Base-by-base conservation (phyloP, 1,139 yeast genomes). In the Spathaspora sp. region DNA sequence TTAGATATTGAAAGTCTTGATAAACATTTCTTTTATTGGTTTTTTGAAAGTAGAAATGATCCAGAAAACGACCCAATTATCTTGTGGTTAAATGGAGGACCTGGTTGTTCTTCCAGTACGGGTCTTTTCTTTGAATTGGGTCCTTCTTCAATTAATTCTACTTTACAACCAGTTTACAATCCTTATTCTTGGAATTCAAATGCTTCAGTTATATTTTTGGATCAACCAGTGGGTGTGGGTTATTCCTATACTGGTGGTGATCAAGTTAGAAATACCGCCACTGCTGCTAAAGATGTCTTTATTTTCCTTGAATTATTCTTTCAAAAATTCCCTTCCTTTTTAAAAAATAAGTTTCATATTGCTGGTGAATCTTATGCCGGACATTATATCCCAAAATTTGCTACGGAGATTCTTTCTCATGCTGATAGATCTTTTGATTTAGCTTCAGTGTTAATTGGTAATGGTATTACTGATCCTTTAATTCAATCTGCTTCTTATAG, bases 71-170 rank as follows among this genome's bases (percentile, higher is more conserved):
- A 89, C 64, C 97, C 97, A 7, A 74, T 89, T 42, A 79, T 90
- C 45, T 73, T 90, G 56, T 90, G 97, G 96, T 76, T 89, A 59
- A 89, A 89, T 59, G 95, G 95, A 57, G 95, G 95, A 17, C 95
- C 95, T 41, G 97, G 97, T 9, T 89, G 96, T 66, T 86, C 95
- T 10, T 86, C 95, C 3, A 70, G 89, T 66, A 88, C 95, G 26
- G 97, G 97, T n/a, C 75, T 89, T 54, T 87, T 89, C 64, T 89
- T 89, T 59, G 97, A 90, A 70, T 76, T 89, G 61, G 97, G 97
- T 23, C 95, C 97, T 25, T 78, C 96, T 2, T 78, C 87, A 17
- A 83, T 90, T 53, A 82, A 78, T 56, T 63, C 77, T 27, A 77
- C 84, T 48, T 70, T 86, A 56, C 80, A 83, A 60, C 95, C 95